phyloP scores from a whole-genome alignment of 2,329 filamentous ascomycete species.

The Tolypocladium nubicola region DNA sequence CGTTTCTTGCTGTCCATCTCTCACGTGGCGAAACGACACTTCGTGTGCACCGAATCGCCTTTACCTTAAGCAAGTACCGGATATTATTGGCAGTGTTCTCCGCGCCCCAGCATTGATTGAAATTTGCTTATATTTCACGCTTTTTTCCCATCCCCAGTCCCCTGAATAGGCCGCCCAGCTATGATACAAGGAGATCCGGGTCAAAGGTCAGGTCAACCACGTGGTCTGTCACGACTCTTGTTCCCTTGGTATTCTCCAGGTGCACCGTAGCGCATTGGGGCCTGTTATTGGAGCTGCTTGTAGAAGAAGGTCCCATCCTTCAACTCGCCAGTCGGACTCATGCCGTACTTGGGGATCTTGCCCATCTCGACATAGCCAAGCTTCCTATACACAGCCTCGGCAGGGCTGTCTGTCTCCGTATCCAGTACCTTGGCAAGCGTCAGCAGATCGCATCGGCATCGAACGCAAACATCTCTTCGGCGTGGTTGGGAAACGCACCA shows the following conservation, averaged over 20 bases:
- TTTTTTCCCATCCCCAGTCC: background rate
- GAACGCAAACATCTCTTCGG: background rate
- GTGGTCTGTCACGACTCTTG: background rate
- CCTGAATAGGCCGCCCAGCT: background rate
- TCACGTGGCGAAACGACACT: background rate
- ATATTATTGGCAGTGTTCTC: background rate
- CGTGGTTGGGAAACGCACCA: slow-evolving; percentile 32
- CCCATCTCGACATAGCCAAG: slow-evolving; percentile 48
- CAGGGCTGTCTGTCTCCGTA: slow-evolving; percentile 38
- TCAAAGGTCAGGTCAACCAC: background rate
- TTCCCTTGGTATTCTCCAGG: background rate
- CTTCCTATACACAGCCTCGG: slow-evolving; percentile 41
- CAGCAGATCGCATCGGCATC: background rate
- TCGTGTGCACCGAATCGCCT: background rate
- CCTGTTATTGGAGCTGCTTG: slow-evolving; percentile 33
- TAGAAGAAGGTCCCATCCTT: slow-evolving; percentile 47
- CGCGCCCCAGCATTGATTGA: background rate
- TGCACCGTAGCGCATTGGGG: background rate
- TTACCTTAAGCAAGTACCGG: background rate
- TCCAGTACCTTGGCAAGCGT: slow-evolving; percentile 34
- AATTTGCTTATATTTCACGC: background rate
- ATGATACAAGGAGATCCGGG: background rate
- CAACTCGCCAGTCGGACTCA: slow-evolving; percentile 36
- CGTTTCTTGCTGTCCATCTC: background rate
- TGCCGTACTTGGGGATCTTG: slow-evolving; percentile 41